Evolutionary conservation across 2,329 filamentous ascomycete genomes (phyloP).

Genomic region (Claviceps sorghi): DNA sequence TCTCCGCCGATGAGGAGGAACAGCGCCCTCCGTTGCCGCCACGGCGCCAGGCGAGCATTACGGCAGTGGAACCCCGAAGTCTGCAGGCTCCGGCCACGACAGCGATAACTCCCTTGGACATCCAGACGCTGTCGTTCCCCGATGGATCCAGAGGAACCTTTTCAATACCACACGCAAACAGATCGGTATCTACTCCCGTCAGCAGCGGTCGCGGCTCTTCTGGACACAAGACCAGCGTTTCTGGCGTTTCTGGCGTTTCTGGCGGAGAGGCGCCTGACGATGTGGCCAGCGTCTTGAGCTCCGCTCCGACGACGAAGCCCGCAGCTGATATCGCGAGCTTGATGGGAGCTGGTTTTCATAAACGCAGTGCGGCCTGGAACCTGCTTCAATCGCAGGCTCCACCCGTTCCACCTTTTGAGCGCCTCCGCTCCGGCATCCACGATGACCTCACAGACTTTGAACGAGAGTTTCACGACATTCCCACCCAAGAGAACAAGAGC

Average conservation of each 20-base stretch:
- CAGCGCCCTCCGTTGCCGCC: conserved; percentile 42
- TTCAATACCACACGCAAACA: conserved; percentile 21
- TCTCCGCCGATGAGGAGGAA: conserved; percentile 22
- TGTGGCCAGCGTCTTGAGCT: conserved; percentile 50
- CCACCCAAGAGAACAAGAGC: conserved; percentile 31
- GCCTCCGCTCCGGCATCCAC: conserved; percentile 27
- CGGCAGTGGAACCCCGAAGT: conserved; percentile 24
- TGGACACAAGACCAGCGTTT: conserved; percentile 14
- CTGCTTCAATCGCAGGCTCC: conserved; percentile 49
- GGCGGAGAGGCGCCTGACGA: conserved; percentile 40
- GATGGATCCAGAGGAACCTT: conserved; percentile 56
- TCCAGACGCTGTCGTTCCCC: conserved; percentile 60
- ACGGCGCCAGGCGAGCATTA: conserved; percentile 25
- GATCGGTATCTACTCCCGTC: conserved; percentile 22
- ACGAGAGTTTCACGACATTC: conserved; percentile 64
- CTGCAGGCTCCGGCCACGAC: conserved; percentile 61
- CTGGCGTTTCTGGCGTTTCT: conserved; percentile 15
- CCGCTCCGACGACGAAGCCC: conserved; percentile 46
- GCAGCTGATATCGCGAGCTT: conserved; percentile 69
- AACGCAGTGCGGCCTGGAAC: conserved; percentile 54
- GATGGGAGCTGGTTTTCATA: conserved; percentile 54
- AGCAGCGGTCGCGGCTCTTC: conserved; percentile 28
- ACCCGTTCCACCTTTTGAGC: conserved; percentile 46
- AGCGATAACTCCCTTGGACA: conserved; percentile 66
- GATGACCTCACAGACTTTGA: conserved; percentile 52